A percentile compares a stretch with the other conserved stretches of the same genome.
phyloP scores from a whole-genome alignment of 2,329 filamentous ascomycete genomes.

The Colletotrichum orbiculare region DNA sequence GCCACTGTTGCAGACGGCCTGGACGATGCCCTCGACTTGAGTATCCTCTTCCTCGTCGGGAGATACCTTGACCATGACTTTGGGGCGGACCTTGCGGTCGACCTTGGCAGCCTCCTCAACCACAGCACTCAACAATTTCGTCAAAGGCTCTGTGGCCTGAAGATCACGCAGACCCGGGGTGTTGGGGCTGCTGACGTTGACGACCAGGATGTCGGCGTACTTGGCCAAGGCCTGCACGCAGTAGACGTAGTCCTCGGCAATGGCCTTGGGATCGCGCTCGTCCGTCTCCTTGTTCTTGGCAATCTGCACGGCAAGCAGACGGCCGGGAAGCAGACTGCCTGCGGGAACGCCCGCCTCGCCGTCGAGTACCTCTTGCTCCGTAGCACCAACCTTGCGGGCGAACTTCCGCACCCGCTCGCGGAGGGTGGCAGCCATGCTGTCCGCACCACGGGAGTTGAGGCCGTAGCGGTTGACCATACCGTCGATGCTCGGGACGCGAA shows the following conservation, averaged over 20 bases:
- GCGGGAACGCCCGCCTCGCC: slow-evolving; percentile 82
- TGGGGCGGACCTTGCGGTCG: slow-evolving; percentile 77
- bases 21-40: slow-evolving; percentile 88
- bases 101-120: slow-evolving; percentile 79
- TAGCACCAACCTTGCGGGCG: slow-evolving; percentile 76
- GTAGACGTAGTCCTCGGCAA: slow-evolving; percentile 85
- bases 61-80: slow-evolving; percentile 97
- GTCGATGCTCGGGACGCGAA: slow-evolving; percentile 84
- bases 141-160: slow-evolving; percentile 86
- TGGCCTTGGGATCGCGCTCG: slow-evolving; percentile 84
- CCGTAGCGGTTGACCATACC: slow-evolving; percentile 96
- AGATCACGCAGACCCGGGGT: slow-evolving; percentile 90
- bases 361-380: slow-evolving; percentile 79
- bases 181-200: slow-evolving; percentile 97
- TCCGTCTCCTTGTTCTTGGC: slow-evolving; percentile 97
- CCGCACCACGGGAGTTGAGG: slow-evolving; percentile 90
- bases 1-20: slow-evolving; percentile 83
- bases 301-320: slow-evolving; percentile 88
- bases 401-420: slow-evolving; percentile 82
- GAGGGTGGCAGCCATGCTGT: slow-evolving; percentile 83
- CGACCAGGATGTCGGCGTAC: slow-evolving; percentile 96
- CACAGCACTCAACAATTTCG: slow-evolving; percentile 82
- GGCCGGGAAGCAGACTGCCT: slow-evolving; percentile 80
- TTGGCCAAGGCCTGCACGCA: slow-evolving; percentile 85
- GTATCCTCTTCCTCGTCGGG: slow-evolving; percentile 90